Evolutionary conservation across 257 asterid species (phyloP), one percentile per base, ranked within the genome.

Genomic region (Lithospermum erythrorhizon): DNA sequence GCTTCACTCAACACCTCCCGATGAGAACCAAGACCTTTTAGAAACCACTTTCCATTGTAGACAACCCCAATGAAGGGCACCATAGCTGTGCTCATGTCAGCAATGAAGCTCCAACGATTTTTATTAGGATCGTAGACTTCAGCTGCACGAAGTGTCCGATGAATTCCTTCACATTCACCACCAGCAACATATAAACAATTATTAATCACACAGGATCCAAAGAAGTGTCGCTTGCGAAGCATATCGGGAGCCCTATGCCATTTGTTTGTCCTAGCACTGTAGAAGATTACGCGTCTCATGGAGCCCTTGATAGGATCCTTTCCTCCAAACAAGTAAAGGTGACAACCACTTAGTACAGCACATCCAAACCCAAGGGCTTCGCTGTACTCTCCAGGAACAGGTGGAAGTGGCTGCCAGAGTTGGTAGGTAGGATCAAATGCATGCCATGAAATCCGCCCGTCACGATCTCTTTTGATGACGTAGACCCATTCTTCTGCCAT

Each of bases 401-500:
- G 83, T 47, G 83, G 83, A 59, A 78, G 78, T 21, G 83, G 83
- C 51, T 78, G 83, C 80, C 83, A 78, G 1, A 78, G 67, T 67
- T 78, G 83, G 63, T 74, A 78, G 22, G 73, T 78, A 0, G 83
- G 77, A 49, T 78, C 80, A 68, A 78, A 78, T 21, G 83, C 83
- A 57, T 78, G 83, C 83, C 83, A 78, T 21, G 83, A 78, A 59
- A 74, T 78, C 56, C 78, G 73, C 20, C 83, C 80, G 58, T 78
- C 83, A 20, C 80, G 83, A 58, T 78, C 83, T 59, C 83, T 71
- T 67, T 78, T 78, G 10, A 74, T 66, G 62, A 74, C 83, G 9
- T 74, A 78, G 2, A 78, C 83, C 83, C 83, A 78, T 63, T 78
- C 83, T 66, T 78, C 83, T 1, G 78, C 83, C 77, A 78, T 78